Percentiles rank a stretch among this genome's conserved stretches.
Conservation (phyloP, 106 monocot genomes). For the Dendrobium nobile region DNA sequence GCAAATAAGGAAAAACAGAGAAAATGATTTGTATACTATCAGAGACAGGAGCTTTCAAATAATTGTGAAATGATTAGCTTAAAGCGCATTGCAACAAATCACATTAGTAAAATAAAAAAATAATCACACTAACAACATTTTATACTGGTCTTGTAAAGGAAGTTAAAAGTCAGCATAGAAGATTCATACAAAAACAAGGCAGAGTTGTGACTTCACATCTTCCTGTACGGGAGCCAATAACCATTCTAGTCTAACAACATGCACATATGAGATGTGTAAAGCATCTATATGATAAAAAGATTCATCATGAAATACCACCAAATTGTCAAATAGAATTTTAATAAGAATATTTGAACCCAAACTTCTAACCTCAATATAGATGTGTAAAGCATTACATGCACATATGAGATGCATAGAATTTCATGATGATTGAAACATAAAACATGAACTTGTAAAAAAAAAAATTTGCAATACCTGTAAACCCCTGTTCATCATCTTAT, state of each 20-base stretch:
- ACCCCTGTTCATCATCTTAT: constrained; percentile 69
- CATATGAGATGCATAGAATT: not conserved
- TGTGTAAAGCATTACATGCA: not conserved
- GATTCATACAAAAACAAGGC: not conserved
- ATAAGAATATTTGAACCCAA: too few relatives aligned
- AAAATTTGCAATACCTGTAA: constrained; percentile 45
- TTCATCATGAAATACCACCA: too few relatives aligned
- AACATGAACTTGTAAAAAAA: not conserved
- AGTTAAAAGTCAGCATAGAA: not conserved
- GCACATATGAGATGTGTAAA: too few relatives aligned
- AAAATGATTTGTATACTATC: not conserved
- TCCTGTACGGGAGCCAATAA: too few relatives aligned
- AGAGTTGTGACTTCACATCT: not conserved
- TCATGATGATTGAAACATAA: not conserved
- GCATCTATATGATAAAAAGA: too few relatives aligned
- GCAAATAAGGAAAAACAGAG: not conserved
- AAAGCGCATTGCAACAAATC: not conserved
- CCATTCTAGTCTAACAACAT: not conserved
- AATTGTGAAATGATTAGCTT: too few relatives aligned
- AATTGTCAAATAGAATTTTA: too few relatives aligned
- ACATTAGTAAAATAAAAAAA: not conserved
- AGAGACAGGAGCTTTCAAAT: not conserved
- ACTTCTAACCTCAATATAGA: too few relatives aligned
- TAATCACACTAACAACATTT: not conserved
- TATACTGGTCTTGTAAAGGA: not conserved